Evolutionary conservation across 805 yeast species (phyloP).

Genomic region (Priceomyces melissophilus): DNA sequence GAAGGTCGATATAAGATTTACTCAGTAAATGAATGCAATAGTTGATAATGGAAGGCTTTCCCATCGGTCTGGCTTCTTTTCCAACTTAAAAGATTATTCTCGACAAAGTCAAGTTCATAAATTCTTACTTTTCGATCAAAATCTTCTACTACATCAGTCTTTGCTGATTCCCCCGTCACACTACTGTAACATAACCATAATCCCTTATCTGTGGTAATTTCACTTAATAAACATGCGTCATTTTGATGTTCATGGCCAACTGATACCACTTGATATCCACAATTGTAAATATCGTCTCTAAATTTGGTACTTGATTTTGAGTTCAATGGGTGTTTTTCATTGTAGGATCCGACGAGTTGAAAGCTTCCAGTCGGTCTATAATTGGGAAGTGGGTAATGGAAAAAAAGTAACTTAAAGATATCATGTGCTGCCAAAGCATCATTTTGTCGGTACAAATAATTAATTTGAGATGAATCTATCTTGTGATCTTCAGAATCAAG

Average conservation of each 20-base stretch:
- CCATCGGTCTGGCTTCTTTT: slow-evolving; percentile 26
- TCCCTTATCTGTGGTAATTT: slow-evolving; percentile 4
- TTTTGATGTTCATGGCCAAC: slow-evolving; percentile 45
- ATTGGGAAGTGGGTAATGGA: slow-evolving; percentile 42
- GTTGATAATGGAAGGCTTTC: slow-evolving; percentile 27
- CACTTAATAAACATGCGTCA: slow-evolving; percentile 33
- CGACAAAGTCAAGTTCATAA: slow-evolving; percentile 29
- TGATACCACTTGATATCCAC: slow-evolving; percentile 34
- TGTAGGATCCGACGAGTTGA: slow-evolving; percentile 36
- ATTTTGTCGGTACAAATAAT: slow-evolving; percentile 28
- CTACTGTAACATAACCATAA: slow-evolving; percentile 41
- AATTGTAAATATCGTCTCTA: slow-evolving; percentile 30
- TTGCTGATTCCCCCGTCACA: slow-evolving; percentile 36
- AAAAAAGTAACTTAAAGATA: slow-evolving; percentile 29
- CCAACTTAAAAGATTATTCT: slow-evolving; percentile 32
- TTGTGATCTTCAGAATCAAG: slow-evolving; percentile 30
- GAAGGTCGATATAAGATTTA: neutral
- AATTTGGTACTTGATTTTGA: slow-evolving; percentile 25
- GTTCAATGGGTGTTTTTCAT: slow-evolving; percentile 33
- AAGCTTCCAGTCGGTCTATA: slow-evolving; percentile 38
- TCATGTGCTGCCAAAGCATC: neutral
- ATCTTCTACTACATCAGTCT: slow-evolving; percentile 20
- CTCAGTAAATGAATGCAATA: slow-evolving; percentile 10
- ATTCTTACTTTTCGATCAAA: slow-evolving; percentile 32
- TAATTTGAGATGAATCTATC: slow-evolving; percentile 32